Evolutionary conservation across 371 early-diverging fungal species (phyloP).

Genomic region (Chytridium lagenaria): DNA sequence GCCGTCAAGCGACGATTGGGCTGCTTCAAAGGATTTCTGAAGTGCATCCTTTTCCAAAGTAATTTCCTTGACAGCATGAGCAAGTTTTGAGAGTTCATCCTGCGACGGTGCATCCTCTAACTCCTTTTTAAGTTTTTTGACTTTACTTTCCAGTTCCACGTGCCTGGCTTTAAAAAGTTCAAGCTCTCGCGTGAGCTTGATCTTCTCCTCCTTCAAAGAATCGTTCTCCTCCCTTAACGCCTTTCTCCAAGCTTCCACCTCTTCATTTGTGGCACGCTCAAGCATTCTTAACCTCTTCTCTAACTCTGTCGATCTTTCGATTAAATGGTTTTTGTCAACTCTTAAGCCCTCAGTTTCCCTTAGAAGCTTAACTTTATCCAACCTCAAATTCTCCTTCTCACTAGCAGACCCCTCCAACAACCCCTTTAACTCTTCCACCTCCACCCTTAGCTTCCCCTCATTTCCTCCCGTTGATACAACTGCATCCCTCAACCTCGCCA

Average conservation of each 20-base stretch:
- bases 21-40: not conserved
- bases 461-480: not conserved
- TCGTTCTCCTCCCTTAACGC: constrained; percentile 12
- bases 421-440: constrained; percentile 11
- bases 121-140: constrained; percentile 7
- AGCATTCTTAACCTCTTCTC: constrained; percentile 1
- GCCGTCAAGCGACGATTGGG: not conserved
- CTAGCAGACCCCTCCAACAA: not conserved
- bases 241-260: constrained; percentile 12
- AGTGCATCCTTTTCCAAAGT: not conserved
- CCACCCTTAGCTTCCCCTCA: not conserved
- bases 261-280: not conserved
- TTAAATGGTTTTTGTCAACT: not conserved
- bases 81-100: not conserved
- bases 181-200: constrained; percentile 8
- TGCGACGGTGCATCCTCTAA: not conserved
- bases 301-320: not conserved
- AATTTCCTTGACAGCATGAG: not conserved
- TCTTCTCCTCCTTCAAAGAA: constrained; percentile 1
- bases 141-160: not conserved
- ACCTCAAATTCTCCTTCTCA: not conserved
- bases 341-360: not conserved
- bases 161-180: constrained; percentile 2
- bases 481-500: constrained; percentile 9
- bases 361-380: constrained; percentile 4